Conservation (phyloP, 345 rosid genomes). For the Fremontodendron californicum region DNA sequence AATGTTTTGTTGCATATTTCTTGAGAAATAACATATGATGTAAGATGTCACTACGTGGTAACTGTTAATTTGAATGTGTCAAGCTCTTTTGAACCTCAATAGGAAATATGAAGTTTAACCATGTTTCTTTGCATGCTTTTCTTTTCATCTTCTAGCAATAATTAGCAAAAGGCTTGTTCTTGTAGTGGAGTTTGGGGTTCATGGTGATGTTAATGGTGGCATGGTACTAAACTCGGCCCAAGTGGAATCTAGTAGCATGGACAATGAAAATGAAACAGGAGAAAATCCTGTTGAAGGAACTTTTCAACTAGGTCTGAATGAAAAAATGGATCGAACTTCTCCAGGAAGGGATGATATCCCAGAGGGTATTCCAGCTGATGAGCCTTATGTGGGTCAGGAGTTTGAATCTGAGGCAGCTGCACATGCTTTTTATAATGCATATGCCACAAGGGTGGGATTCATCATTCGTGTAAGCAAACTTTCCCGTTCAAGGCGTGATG, state of each 20-base stretch:
- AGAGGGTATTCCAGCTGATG: constrained; percentile 43
- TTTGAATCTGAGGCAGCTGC: constrained; percentile 96
- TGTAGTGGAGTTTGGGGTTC: constrained; percentile 80
- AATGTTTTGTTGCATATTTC: neutral
- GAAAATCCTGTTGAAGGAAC: constrained; percentile 45
- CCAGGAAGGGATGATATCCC: constrained; percentile 30
- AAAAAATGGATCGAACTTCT: constrained; percentile 46
- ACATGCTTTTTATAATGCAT: constrained; percentile 85
- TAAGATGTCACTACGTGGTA: neutral
- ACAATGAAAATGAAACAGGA: constrained; percentile 46
- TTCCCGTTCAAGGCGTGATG: constrained; percentile 93
- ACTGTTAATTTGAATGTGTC: constrained; percentile 1
- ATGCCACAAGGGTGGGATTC: constrained; percentile 84
- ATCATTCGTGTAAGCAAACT: constrained; percentile 96
- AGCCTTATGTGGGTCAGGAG: constrained; percentile 88
- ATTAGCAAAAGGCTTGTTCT: constrained; percentile 1
- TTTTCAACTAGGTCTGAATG: constrained; percentile 36
- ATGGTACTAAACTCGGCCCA: constrained; percentile 40
- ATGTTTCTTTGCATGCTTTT: neutral
- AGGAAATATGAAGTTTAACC: constrained; percentile 8
- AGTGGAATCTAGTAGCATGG: constrained; percentile 33
- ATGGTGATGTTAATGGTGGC: constrained; percentile 52
- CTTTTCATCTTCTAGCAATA: neutral
- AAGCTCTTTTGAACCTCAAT: neutral
- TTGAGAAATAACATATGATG: neutral